Conservation (phyloP, 108 stramenopile genomes). For the Craspedostauros australis region DNA sequence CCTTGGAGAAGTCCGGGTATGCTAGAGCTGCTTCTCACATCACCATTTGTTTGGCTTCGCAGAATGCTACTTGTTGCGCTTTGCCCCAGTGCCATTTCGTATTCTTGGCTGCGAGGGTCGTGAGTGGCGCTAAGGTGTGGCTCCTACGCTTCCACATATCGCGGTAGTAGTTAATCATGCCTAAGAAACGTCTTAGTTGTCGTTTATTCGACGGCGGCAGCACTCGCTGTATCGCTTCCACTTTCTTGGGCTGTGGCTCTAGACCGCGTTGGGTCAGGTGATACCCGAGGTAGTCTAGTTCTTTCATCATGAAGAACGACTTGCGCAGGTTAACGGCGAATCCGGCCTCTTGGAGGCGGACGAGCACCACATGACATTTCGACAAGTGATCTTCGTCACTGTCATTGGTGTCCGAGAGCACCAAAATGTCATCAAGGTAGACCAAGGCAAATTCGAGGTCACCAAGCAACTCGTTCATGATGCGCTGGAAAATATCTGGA, state of each 20-base stretch:
- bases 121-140: conserved; percentile 41
- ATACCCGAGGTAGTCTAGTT: conserved; percentile 21
- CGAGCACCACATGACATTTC: conserved; percentile 15
- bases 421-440: conserved; percentile 37
- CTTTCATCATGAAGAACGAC: conserved; percentile 1
- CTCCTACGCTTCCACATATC: conserved; percentile 36
- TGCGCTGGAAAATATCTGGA: conserved; percentile 35
- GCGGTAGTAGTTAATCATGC: conserved; percentile 39
- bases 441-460: conserved; percentile 17
- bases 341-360: conserved; percentile 9
- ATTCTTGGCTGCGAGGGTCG: conserved; percentile 8
- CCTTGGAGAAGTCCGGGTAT: conserved; percentile 34
- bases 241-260: conserved; percentile 22
- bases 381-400: conserved; percentile 20
- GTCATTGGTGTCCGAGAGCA: conserved; percentile 16
- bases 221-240: conserved; percentile 33
- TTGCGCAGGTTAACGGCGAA: conserved; percentile 17
- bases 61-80: conserved; percentile 32
- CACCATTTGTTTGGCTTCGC: conserved; percentile 28
- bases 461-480: conserved; percentile 21
- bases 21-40: conserved; percentile 27
- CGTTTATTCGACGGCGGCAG: conserved; percentile 8
- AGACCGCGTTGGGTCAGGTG: conserved; percentile 9
- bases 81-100: conserved; percentile 25
- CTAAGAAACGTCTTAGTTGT: conserved; percentile 27